Percentiles rank a stretch among this genome's conserved stretches.
Evolutionary conservation across 139 green algal genomes (phyloP).

Genomic region (Mesotaenium endlicherianum): DNA sequence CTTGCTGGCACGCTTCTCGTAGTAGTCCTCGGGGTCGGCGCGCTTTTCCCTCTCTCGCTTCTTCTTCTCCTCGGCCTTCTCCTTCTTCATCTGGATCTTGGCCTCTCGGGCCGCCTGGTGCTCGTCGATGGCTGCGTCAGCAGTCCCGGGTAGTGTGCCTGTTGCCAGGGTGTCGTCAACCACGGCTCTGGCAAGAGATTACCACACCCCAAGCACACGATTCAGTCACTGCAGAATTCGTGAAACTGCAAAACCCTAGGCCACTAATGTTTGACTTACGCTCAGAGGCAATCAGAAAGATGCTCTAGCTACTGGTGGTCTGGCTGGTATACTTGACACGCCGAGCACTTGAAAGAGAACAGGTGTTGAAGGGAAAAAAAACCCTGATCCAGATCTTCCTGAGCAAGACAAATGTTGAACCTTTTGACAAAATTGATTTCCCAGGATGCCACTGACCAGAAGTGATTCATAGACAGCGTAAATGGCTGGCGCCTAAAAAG

Average conservation of each 20-base stretch:
- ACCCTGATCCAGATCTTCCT: background rate
- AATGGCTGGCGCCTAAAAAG: background rate
- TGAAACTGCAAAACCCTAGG: too few relatives aligned
- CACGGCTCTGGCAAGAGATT: too few relatives aligned
- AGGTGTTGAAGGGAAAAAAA: too few relatives aligned
- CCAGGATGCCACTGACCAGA: background rate
- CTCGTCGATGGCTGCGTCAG: background rate
- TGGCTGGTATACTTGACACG: too few relatives aligned
- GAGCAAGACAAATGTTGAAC: background rate
- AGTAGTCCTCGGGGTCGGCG: background rate
- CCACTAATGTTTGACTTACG: too few relatives aligned
- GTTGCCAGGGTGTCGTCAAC: too few relatives aligned
- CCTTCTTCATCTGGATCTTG: background rate
- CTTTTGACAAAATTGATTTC: background rate
- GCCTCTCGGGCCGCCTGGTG: background rate
- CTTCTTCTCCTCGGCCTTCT: slow-evolving; percentile 1
- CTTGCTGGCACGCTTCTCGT: background rate
- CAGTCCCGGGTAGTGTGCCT: background rate
- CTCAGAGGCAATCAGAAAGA: too few relatives aligned
- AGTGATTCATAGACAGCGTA: background rate
- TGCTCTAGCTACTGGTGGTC: too few relatives aligned
- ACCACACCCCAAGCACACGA: too few relatives aligned
- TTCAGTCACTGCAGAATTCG: too few relatives aligned
- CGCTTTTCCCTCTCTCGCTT: background rate
- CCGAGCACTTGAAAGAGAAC: too few relatives aligned